A percentile compares a stretch with the other conserved stretches of the same genome.
Evolutionary conservation across 768 basidiomycete species (phyloP).

Genomic region (Agaricus sinodeliciosus): DNA sequence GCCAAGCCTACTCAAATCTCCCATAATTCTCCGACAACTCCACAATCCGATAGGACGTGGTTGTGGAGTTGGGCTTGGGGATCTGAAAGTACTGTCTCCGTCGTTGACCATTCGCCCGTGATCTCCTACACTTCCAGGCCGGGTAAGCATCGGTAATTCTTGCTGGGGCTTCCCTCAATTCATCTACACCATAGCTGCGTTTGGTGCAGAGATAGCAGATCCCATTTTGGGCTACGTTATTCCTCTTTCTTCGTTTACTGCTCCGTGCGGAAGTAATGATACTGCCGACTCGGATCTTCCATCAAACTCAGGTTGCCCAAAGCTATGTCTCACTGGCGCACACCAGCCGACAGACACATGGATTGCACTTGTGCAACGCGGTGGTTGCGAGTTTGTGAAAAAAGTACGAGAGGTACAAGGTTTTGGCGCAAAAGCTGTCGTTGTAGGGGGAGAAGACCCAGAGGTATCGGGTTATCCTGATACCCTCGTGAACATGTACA

Average conservation of each 20-base stretch:
- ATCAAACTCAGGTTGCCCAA: conserved; percentile 61
- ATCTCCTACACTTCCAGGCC: conserved; percentile 66
- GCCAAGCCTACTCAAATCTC: conserved; percentile 26
- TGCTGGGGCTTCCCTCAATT: neutral
- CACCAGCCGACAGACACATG: conserved; percentile 65
- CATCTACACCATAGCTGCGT: conserved; percentile 41
- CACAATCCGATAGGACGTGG: conserved; percentile 49
- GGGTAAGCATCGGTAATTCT: conserved; percentile 24
- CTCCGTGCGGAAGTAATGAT: conserved; percentile 36
- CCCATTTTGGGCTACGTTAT: conserved; percentile 68
- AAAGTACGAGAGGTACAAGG: conserved; percentile 73
- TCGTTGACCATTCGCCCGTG: conserved; percentile 69
- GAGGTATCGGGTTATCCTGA: conserved; percentile 62
- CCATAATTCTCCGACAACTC: conserved; percentile 22
- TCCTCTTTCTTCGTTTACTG: conserved; percentile 59
- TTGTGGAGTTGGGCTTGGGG: conserved; percentile 66
- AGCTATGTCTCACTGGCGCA: conserved; percentile 51
- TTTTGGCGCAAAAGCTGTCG: conserved; percentile 79
- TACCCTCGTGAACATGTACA: conserved; percentile 86
- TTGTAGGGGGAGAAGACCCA: conserved; percentile 85
- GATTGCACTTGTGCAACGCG: conserved; percentile 90
- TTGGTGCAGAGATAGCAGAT: conserved; percentile 67
- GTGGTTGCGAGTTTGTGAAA: conserved; percentile 84
- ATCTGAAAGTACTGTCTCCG: conserved; percentile 61
- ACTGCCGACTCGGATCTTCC: conserved; percentile 13